Evolutionary conservation across 495 filamentous ascomycete species (phyloP).

Genomic region (Hapsidospora chrysogenum): DNA sequence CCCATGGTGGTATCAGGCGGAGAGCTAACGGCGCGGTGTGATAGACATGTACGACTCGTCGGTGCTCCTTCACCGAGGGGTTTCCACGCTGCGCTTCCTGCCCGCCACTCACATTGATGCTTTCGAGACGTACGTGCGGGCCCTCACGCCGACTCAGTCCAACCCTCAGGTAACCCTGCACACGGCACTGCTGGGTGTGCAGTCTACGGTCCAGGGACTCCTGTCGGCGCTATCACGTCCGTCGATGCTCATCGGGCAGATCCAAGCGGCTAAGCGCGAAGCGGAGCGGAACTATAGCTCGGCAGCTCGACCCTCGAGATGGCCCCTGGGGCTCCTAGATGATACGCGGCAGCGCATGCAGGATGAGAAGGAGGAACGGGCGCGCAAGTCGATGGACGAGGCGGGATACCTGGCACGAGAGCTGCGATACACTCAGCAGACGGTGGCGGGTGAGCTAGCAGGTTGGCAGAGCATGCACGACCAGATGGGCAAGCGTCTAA

Average conservation of each 20-base stretch:
- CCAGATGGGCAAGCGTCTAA: constrained; percentile 53
- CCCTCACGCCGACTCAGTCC: constrained; percentile 49
- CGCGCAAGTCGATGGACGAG: constrained; percentile 45
- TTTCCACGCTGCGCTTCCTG: constrained; percentile 49
- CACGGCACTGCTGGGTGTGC: constrained; percentile 53
- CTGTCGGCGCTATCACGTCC: constrained; percentile 70
- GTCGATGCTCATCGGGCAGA: constrained; percentile 53
- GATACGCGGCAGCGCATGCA: constrained; percentile 70
- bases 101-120: constrained; percentile 51
- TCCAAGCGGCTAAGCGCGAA: constrained; percentile 43
- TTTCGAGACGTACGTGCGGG: constrained; percentile 52
- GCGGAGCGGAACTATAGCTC: constrained; percentile 62
- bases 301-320: constrained; percentile 52
- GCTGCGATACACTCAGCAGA: constrained; percentile 79
- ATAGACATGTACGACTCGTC: constrained; percentile 56
- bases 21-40: too few species aligned
- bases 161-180: constrained; percentile 63
- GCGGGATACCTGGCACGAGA: constrained; percentile 53
- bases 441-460: constrained; percentile 79
- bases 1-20: too few species aligned
- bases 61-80: constrained; percentile 34
- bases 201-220: constrained; percentile 65
- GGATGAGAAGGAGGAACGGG: constrained; percentile 63
- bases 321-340: constrained; percentile 73
- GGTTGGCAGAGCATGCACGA: constrained; percentile 85